phyloP scores from a whole-genome alignment of 176 grass and related monocot species.

The Hordeum marinum region DNA sequence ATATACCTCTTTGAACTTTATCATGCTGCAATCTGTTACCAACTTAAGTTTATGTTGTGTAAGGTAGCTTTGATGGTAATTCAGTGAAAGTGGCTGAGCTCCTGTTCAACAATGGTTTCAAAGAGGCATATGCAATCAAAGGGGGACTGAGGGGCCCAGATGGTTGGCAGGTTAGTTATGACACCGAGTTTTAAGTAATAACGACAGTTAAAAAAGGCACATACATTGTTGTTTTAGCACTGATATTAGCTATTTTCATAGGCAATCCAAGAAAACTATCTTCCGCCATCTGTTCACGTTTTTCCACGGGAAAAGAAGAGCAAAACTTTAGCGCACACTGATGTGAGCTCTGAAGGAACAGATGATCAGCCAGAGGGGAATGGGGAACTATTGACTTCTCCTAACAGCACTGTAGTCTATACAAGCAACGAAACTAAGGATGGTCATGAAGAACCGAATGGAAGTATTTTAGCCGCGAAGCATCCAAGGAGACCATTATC shows the following conservation, averaged over 20 bases:
- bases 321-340: conserved; percentile 4
- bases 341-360: conserved; percentile 27
- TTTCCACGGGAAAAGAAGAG: conserved; percentile 49
- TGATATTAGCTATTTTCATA: conserved; percentile 13
- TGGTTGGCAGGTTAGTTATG: conserved; percentile 74
- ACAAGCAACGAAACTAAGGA: neutral
- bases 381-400: conserved; percentile 24
- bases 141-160: conserved; percentile 83
- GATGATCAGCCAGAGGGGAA: conserved; percentile 24
- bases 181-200: neutral
- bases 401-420: conserved; percentile 18
- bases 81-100: conserved; percentile 88
- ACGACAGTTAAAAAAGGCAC: neutral
- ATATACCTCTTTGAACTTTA: neutral
- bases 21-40: conserved; percentile 19
- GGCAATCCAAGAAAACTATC: conserved; percentile 79
- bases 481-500: conserved; percentile 27
- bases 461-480: conserved; percentile 21
- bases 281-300: conserved; percentile 79
- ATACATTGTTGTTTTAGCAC: neutral
- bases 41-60: conserved; percentile 45
- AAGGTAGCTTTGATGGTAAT: conserved; percentile 97
- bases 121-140: conserved; percentile 86
- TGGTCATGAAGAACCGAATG: conserved; percentile 18
- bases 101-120: conserved; percentile 83